Percentiles rank a stretch among this genome's conserved stretches.
Conservation (phyloP, 148 eudicot genomes). For the Vaccinium macrocarpon region DNA sequence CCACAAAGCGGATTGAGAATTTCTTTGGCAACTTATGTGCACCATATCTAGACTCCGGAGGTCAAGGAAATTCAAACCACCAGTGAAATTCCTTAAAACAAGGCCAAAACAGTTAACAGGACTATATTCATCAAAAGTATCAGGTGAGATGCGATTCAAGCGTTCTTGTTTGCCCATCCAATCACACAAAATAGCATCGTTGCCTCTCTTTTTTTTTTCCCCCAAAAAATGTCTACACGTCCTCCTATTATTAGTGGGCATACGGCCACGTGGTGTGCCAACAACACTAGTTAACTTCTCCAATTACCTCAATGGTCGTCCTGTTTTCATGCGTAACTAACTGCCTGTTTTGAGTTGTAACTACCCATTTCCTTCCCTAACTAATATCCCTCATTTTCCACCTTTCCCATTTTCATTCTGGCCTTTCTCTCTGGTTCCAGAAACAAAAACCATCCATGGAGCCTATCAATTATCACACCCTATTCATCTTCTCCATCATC, state of each 20-base stretch:
- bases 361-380: neutral
- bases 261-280: neutral
- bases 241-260: neutral
- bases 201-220: too few species aligned
- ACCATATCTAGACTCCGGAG: neutral
- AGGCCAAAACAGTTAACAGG: neutral
- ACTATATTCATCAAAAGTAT: neutral
- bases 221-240: neutral
- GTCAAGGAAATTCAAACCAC: neutral
- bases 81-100: slow-evolving; percentile 1
- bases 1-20: neutral
- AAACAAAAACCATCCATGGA: neutral
- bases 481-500: neutral
- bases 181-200: neutral
- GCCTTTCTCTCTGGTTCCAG: neutral
- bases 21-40: neutral
- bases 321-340: neutral
- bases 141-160: neutral
- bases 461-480: neutral
- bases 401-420: neutral
- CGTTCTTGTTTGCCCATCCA: neutral
- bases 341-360: neutral
- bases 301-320: neutral
- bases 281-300: neutral
- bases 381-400: neutral